Base-by-base conservation (phyloP, 768 basidiomycete species). In the Pholiota conissans region DNA sequence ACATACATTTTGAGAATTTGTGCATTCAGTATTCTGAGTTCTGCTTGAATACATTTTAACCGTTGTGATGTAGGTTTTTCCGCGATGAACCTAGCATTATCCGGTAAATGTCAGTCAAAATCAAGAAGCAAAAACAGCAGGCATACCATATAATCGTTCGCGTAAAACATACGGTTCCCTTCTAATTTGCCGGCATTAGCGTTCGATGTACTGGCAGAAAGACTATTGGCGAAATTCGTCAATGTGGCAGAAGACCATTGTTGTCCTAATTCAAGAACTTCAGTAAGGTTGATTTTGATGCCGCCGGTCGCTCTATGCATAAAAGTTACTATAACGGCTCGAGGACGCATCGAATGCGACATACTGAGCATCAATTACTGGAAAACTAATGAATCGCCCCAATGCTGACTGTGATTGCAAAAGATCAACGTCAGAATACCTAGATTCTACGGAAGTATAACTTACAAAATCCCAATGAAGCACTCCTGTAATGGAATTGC, bases 381-480 rank as follows among this genome's bases (percentile, higher is more conserved):
- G 84, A 68, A 88, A 88, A 51, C 79, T 80, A 62, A 91, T 86
- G 60, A 89, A 85, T 10, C 88, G 79, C 13, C 85, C 84, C 28
- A 87, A 65, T 10, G 71, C 79, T 54, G 86, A 89, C 88, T 89
- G 26, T 34, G n/a, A 27, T 27, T 20, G 59, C 20, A 46, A 29
- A 26, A 27, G 20, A 11, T 14, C 52, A 51, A 24, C 40, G 30
- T 58, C 46, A 16, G 62, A 46, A 46, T 11, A n/a, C 14, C 46
- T 18, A 40, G 30, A 39, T 2, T 32, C 42, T 13, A 59, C 2
- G 28, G n/a, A n/a, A n/a, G n/a, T n/a, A 40, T 16, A 3, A 77
- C 86, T 65, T 56, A 89, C 87, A 64, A 87, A 84, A 63, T 91
- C 89, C 86, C 86, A 91, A 65, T 89, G 87, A 46, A 85, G 65